Evolutionary conservation across 2,329 filamentous ascomycete genomes (phyloP).

Genomic region (Exophiala mesophila): DNA sequence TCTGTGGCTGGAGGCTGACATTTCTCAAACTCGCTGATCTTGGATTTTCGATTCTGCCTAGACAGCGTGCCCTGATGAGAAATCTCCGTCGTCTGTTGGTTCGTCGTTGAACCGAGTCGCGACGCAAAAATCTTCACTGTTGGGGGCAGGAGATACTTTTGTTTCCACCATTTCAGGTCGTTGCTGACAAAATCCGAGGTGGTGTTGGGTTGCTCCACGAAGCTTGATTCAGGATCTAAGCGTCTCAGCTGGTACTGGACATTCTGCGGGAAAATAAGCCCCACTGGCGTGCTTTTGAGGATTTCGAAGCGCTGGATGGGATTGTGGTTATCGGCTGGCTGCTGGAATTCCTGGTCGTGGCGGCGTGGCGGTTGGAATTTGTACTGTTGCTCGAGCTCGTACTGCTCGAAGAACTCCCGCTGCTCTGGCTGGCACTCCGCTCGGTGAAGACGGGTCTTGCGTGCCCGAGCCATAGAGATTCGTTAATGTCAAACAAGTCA

Average conservation of each 20-base stretch:
- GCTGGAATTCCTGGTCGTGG: constrained; percentile 3
- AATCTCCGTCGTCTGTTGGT: background rate
- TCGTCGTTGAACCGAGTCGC: background rate
- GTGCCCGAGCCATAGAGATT: constrained; percentile 19
- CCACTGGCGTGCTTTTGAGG: constrained; percentile 23
- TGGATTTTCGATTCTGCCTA: too few relatives aligned
- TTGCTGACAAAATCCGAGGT: constrained; percentile 11
- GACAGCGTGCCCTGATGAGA: background rate
- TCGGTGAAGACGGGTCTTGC: constrained; percentile 16
- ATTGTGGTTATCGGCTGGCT: constrained; percentile 5
- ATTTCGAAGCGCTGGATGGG: constrained; percentile 20
- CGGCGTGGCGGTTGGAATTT: background rate
- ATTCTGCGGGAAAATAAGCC: constrained; percentile 24
- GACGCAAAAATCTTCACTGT: constrained; percentile 10
- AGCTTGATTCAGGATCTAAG: background rate
- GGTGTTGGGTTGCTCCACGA: background rate
- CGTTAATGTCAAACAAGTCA: constrained; percentile 10
- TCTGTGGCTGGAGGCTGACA: constrained; percentile 1
- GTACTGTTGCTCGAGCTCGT: constrained; percentile 4
- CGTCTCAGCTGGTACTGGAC: constrained; percentile 15
- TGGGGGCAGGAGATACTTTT: constrained; percentile 13
- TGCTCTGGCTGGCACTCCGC: constrained; percentile 19
- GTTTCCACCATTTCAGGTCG: constrained; percentile 21
- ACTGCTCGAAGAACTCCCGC: constrained; percentile 12
- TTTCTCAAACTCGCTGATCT: background rate